These are phyloP conservation scores for Ceratonia siliqua DNA, from an alignment of 306 rosid genomes.

Conservation along the genomic window DNA sequence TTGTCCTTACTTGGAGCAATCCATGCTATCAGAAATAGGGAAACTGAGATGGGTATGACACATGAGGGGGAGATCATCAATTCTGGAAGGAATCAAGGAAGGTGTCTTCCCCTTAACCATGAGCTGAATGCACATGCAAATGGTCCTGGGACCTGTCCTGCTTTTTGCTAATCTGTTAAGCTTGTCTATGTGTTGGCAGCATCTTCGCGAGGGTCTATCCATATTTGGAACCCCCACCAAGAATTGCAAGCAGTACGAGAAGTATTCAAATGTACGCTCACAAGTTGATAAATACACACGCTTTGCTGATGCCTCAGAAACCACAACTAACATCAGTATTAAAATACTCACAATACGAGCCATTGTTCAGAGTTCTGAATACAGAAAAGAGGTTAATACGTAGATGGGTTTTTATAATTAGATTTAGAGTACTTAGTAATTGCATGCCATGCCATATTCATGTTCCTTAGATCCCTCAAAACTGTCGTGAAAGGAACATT, in stretches of 20 bases:
- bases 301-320: neutral
- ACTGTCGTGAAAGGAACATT: conserved; percentile 17
- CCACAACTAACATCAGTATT: neutral
- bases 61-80: conserved; percentile 32
- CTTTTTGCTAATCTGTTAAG: conserved; percentile 35
- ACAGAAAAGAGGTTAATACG: neutral
- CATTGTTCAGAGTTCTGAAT: conserved; percentile 1
- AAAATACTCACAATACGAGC: neutral
- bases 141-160: conserved; percentile 21
- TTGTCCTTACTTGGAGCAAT: conserved; percentile 41
- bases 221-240: conserved; percentile 15
- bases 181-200: conserved; percentile 28
- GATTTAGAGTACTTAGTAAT: neutral
- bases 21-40: conserved; percentile 48
- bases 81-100: neutral
- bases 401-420: neutral
- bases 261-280: conserved; percentile 31
- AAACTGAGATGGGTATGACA: conserved; percentile 43
- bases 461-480: conserved; percentile 40
- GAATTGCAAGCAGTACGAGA: conserved; percentile 36
- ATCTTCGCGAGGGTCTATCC: neutral
- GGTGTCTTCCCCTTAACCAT: conserved; percentile 36
- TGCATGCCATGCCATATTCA: conserved; percentile 37
- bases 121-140: conserved; percentile 41
- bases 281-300: neutral